These are phyloP conservation scores for Teratosphaeria zuluensis DNA, from an alignment of 2,329 filamentous ascomycete genomes.

Conservation along the genomic window DNA sequence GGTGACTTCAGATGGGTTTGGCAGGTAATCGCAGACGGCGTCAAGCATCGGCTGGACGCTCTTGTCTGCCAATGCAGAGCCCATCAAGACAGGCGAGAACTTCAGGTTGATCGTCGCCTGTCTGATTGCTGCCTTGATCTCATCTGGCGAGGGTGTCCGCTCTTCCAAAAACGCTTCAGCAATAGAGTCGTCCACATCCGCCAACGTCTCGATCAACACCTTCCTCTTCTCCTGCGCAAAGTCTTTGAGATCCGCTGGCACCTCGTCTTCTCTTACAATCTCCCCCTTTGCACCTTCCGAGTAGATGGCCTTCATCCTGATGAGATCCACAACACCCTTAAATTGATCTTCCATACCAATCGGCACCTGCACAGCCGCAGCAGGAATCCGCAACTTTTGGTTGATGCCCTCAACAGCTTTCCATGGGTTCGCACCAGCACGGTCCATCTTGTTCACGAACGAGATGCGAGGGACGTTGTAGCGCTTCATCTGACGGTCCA, in stretches of 20 bases:
- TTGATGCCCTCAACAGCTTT: conserved; percentile 98
- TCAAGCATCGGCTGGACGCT: conserved; percentile 94
- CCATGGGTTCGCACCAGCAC: conserved; percentile 96
- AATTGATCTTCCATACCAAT: conserved; percentile 90
- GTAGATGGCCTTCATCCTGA: conserved; percentile 87
- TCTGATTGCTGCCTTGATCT: conserved; percentile 89
- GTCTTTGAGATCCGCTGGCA: conserved; percentile 69
- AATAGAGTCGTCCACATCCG: conserved; percentile 96
- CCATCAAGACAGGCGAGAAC: conserved; percentile 94
- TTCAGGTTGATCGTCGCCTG: conserved; percentile 79
- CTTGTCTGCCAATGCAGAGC: conserved; percentile 89
- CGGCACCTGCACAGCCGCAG: conserved; percentile 87
- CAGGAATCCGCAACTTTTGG: conserved; percentile 83
- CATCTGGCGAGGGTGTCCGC: conserved; percentile 61
- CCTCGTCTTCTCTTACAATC: conserved; percentile 65
- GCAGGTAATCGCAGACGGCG: conserved; percentile 89
- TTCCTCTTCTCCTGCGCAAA: conserved; percentile 73
- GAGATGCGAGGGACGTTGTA: conserved; percentile 94
- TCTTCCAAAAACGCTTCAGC: conserved; percentile 92
- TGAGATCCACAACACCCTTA: conserved; percentile 82
- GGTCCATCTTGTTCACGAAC: conserved; percentile 99
- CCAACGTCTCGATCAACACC: conserved; percentile 84
- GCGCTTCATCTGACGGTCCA: conserved; percentile 95
- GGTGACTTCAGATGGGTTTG: conserved; percentile 79
- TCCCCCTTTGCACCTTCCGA: conserved; percentile 76